A percentile compares a stretch with the other conserved stretches of the same genome.
phyloP scores from a whole-genome alignment of 495 filamentous ascomycete species.

The Glarea lozoyensis region DNA sequence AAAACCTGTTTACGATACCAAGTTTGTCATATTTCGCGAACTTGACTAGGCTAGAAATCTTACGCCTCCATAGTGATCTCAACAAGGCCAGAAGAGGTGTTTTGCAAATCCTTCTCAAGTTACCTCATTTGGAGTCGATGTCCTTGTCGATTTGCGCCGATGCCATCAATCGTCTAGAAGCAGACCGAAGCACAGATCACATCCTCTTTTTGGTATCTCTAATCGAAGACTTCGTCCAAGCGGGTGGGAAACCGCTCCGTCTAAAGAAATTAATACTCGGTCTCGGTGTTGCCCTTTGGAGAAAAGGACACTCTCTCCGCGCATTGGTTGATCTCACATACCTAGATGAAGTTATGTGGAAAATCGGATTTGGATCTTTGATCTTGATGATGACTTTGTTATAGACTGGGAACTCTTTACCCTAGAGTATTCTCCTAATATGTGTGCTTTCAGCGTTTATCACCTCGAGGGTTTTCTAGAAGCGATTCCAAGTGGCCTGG shows the following conservation, averaged over 20 bases:
- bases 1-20: not conserved
- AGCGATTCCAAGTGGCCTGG: too few species aligned
- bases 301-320: too few species aligned
- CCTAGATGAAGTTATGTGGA: not conserved
- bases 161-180: not conserved
- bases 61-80: not conserved
- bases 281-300: not conserved
- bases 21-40: not conserved
- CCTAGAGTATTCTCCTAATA: too few species aligned
- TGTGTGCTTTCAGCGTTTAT: too few species aligned
- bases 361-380: slow-evolving; percentile 4
- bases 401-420: too few species aligned
- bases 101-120: not conserved
- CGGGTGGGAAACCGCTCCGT: not conserved
- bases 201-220: not conserved
- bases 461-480: too few species aligned
- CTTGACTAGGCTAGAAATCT: not conserved
- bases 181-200: not conserved
- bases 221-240: not conserved
- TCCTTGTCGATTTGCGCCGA: not conserved
- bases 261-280: not conserved
- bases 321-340: not conserved
- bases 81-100: not conserved
- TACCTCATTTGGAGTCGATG: not conserved
- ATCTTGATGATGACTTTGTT: too few species aligned